Evolutionary conservation across 202 grass and related monocot genomes (phyloP).

Genomic region (Digitaria exilis): DNA sequence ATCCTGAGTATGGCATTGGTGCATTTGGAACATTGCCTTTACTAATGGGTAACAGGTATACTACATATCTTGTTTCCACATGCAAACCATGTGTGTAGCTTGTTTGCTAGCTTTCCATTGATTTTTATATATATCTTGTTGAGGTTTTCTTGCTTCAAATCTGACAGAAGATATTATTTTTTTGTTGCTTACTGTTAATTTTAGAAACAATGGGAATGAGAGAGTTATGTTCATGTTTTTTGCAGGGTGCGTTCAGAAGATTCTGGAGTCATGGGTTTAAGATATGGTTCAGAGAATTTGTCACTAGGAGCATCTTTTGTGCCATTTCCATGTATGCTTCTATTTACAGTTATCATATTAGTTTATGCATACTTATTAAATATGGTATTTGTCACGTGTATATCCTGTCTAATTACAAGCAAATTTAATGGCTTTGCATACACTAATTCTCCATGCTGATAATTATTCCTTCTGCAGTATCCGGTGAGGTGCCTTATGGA

Average conservation of each 20-base stretch:
- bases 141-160: constrained; percentile 20
- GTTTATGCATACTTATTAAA: constrained; percentile 14
- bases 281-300: constrained; percentile 94
- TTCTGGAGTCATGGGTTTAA: constrained; percentile 72
- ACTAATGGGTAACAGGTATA: constrained; percentile 73
- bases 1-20: constrained; percentile 69
- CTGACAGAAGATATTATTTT: neutral
- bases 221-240: constrained; percentile 14
- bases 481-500: constrained; percentile 47
- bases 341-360: neutral
- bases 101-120: neutral
- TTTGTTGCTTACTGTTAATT: constrained; percentile 26
- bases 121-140: neutral
- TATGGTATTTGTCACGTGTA: constrained; percentile 18
- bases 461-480: constrained; percentile 48
- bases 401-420: neutral
- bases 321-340: constrained; percentile 77
- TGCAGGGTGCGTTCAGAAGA: constrained; percentile 73
- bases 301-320: constrained; percentile 80
- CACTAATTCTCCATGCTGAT: neutral
- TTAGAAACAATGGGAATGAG: constrained; percentile 12
- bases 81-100: constrained; percentile 27
- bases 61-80: constrained; percentile 25
- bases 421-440: neutral
- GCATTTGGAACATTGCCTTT: constrained; percentile 80